Percentiles rank a stretch among this genome's conserved stretches.
Evolutionary conservation across 2,329 filamentous ascomycete species (phyloP).

Genomic region (Aspergillus tubingensis): DNA sequence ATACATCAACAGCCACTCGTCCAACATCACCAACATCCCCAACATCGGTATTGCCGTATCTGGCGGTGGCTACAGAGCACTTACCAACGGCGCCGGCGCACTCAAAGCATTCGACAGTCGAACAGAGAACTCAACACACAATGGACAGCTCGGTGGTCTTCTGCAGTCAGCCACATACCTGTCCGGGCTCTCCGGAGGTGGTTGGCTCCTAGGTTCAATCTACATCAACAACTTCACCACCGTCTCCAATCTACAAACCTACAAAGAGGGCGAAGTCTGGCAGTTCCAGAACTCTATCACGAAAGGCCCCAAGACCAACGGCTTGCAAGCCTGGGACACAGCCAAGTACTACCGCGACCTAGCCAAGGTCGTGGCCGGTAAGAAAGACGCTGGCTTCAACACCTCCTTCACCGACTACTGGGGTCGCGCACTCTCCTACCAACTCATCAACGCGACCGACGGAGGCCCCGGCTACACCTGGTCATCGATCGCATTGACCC

Average conservation of each 20-base stretch:
- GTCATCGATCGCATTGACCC: conserved; percentile 70
- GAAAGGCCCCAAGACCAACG: conserved; percentile 53
- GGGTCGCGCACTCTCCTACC: conserved; percentile 80
- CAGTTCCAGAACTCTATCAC: conserved; percentile 64
- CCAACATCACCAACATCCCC: conserved; percentile 60
- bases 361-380: conserved; percentile 59
- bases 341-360: conserved; percentile 66
- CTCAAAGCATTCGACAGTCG: conserved; percentile 77
- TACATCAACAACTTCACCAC: conserved; percentile 78
- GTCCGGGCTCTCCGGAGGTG: conserved; percentile 77
- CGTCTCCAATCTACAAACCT: conserved; percentile 48
- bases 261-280: conserved; percentile 53
- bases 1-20: conserved; percentile 65
- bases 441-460: conserved; percentile 73
- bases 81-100: conserved; percentile 82
- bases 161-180: conserved; percentile 81
- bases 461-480: conserved; percentile 79
- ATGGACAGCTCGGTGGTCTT: conserved; percentile 75
- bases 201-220: conserved; percentile 80
- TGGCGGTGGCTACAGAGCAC: conserved; percentile 81
- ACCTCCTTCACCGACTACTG: conserved; percentile 83
- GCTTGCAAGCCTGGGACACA: conserved; percentile 49
- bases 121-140: conserved; percentile 60
- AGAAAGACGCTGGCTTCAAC: conserved; percentile 64
- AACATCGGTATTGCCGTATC: conserved; percentile 80